These are phyloP conservation scores for Verruconis gallopava DNA, from an alignment of 2,329 filamentous ascomycete species.

Conservation along the genomic window DNA sequence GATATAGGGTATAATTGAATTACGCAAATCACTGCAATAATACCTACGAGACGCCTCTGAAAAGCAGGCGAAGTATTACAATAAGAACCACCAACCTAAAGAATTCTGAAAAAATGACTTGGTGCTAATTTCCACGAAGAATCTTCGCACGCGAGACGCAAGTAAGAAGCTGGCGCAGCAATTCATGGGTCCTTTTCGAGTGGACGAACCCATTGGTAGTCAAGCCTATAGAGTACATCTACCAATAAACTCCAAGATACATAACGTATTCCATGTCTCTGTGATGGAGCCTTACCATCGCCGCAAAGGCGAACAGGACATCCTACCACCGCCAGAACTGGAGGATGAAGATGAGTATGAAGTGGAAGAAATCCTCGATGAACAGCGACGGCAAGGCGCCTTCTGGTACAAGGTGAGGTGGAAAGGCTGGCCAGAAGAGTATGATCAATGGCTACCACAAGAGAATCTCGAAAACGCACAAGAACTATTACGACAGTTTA, in stretches of 20 bases:
- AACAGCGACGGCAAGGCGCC: too few species aligned
- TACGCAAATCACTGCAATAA: background rate
- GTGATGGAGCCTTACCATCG: too few species aligned
- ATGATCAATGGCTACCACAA: too few species aligned
- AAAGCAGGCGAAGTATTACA: background rate
- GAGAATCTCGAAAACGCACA: too few species aligned
- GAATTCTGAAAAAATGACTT: background rate
- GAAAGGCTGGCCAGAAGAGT: too few species aligned
- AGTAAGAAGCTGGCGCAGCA: background rate
- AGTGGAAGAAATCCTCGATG: too few species aligned
- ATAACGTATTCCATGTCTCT: conserved; percentile 1
- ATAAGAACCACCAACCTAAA: background rate
- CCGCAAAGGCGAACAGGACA: too few species aligned
- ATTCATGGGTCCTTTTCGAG: background rate
- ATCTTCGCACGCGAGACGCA: background rate
- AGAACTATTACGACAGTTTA: too few species aligned
- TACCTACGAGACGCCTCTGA: background rate
- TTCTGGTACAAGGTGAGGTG: too few species aligned
- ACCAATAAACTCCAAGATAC: background rate
- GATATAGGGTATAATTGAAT: background rate
- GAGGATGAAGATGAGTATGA: too few species aligned
- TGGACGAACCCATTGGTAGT: background rate
- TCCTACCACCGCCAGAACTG: too few species aligned
- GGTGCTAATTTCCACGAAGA: conserved; percentile 1
- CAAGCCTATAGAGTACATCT: conserved; percentile 1